Percentiles rank a stretch among this genome's conserved stretches.
phyloP scores from a whole-genome alignment of 1,284 basidiomycete genomes.

The Ganoderma multipileum region DNA sequence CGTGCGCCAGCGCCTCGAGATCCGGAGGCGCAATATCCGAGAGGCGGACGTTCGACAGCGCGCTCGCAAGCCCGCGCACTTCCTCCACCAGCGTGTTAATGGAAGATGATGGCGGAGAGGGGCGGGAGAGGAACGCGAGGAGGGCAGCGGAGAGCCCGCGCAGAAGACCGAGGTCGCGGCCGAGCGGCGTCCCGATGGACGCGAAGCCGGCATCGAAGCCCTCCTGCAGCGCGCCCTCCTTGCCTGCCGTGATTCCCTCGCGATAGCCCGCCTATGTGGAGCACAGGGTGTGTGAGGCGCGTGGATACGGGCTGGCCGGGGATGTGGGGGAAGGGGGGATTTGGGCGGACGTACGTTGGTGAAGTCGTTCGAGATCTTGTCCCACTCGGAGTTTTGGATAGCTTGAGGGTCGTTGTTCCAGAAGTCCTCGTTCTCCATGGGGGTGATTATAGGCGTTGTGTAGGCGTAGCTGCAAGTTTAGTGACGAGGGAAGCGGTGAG shows the following conservation, averaged over 20 bases:
- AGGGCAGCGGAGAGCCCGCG: slow-evolving; percentile 72
- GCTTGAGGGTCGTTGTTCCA: slow-evolving; percentile 56
- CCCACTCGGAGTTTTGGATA: slow-evolving; percentile 63
- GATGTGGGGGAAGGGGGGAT: background rate
- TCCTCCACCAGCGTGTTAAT: slow-evolving; percentile 39
- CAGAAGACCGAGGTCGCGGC: slow-evolving; percentile 73
- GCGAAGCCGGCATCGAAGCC: slow-evolving; percentile 87
- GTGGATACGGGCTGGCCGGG: background rate
- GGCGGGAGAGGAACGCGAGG: slow-evolving; percentile 52
- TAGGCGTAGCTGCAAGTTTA: too few species aligned
- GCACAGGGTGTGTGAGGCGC: background rate
- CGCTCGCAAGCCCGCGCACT: slow-evolving; percentile 56
- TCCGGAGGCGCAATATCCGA: slow-evolving; percentile 74
- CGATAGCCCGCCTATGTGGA: slow-evolving; percentile 79
- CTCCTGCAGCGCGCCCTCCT: slow-evolving; percentile 78
- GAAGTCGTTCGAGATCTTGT: slow-evolving; percentile 68
- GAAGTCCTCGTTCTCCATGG: slow-evolving; percentile 52
- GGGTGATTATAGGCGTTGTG: background rate
- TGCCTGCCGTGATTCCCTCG: slow-evolving; percentile 87
- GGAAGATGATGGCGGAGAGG: background rate
- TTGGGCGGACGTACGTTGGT: slow-evolving; percentile 57
- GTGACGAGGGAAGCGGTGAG: background rate
- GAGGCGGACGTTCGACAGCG: slow-evolving; percentile 65
- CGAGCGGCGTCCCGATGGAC: slow-evolving; percentile 72
- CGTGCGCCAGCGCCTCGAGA: slow-evolving; percentile 75